These are phyloP conservation scores for Saccharomyces hybrid DNA, from an alignment of 1,139 yeast species.

Conservation along the genomic window DNA sequence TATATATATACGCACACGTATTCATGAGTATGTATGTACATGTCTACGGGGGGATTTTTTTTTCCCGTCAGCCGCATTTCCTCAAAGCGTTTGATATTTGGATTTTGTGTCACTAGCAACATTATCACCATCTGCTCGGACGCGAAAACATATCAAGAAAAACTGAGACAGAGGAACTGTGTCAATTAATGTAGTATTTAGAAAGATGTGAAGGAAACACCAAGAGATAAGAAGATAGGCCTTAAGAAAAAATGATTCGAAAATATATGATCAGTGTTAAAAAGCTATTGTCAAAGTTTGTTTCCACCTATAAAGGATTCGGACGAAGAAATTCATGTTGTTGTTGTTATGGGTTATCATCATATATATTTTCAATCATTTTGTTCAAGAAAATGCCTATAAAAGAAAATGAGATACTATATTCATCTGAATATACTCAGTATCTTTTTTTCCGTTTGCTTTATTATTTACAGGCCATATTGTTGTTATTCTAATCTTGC, in stretches of 20 bases:
- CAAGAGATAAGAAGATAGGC: too few relatives aligned
- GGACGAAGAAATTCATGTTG: slow-evolving; percentile 42
- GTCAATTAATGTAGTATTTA: too few relatives aligned
- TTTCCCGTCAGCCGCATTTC: too few relatives aligned
- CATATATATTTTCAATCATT: slow-evolving; percentile 18
- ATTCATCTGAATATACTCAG: neutral
- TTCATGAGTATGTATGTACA: too few relatives aligned
- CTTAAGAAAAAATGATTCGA: neutral
- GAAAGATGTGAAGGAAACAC: neutral
- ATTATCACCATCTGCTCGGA: too few relatives aligned
- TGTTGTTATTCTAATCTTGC: neutral
- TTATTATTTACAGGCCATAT: neutral
- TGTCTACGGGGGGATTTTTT: too few relatives aligned
- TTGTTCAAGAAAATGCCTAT: neutral
- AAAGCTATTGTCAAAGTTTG: slow-evolving; percentile 31
- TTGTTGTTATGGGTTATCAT: slow-evolving; percentile 37
- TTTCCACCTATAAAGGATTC: slow-evolving; percentile 35
- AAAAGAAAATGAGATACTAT: neutral
- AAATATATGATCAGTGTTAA: slow-evolving; percentile 24
- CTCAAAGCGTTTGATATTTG: too few relatives aligned
- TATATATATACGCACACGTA: too few relatives aligned
- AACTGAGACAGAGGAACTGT: too few relatives aligned
- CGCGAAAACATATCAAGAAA: too few relatives aligned
- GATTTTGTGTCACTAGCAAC: too few relatives aligned
- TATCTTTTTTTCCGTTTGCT: neutral